These are phyloP conservation scores for Azolla pinnata DNA, from an alignment of 75 land plant species.

Conservation along the genomic window DNA sequence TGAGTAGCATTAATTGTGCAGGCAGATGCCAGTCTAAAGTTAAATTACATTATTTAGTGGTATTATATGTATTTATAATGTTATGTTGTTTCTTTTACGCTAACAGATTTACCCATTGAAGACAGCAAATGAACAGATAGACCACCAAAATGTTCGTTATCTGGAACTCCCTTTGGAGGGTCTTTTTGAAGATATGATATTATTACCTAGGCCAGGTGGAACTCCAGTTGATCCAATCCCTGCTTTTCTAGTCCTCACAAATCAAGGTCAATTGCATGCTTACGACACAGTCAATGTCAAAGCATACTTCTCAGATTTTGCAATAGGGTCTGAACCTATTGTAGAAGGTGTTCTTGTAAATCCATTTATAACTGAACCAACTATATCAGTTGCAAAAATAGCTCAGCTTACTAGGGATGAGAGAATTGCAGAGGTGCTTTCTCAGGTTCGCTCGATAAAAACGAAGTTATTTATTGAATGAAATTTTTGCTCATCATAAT, in stretches of 20 bases:
- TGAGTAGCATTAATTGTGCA: no score
- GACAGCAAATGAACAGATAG: not conserved
- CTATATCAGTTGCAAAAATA: constrained; percentile 45
- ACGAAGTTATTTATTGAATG: not conserved
- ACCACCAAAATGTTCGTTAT: not conserved
- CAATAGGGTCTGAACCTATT: constrained; percentile 33
- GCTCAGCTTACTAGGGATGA: constrained; percentile 19
- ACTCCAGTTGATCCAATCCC: constrained; percentile 13
- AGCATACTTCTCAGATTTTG: constrained; percentile 8
- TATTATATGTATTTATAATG: no score
- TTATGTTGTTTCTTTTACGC: no score
- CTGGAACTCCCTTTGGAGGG: constrained; percentile 65
- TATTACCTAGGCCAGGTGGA: constrained; percentile 36
- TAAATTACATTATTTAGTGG: no score
- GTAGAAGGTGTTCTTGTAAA: no score
- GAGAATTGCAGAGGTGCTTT: constrained; percentile 19
- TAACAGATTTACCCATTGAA: not conserved
- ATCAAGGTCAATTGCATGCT: constrained; percentile 67
- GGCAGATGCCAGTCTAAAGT: no score
- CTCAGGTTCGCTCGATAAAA: constrained; percentile 38
- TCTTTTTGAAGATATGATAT: constrained; percentile 78
- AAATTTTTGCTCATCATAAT: not conserved
- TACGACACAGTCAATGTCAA: constrained; percentile 34
- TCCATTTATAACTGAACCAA: constrained; percentile 48
- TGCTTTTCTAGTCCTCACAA: constrained; percentile 63